A percentile compares a stretch with the other conserved stretches of the same genome.
Evolutionary conservation across 768 basidiomycete species (phyloP).

Genomic region (Sarcodon aspratus): DNA sequence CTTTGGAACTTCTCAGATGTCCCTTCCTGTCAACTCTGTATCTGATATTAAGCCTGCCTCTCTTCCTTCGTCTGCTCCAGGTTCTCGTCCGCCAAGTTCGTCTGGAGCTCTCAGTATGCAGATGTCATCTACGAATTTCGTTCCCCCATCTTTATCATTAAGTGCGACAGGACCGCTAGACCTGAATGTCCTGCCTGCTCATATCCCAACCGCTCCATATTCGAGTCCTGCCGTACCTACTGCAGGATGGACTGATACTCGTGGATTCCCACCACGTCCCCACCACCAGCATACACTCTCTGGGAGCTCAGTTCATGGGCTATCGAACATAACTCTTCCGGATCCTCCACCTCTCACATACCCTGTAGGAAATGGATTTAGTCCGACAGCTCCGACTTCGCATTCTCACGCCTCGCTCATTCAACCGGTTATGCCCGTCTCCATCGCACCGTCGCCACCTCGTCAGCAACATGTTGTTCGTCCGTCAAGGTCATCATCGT

Average conservation of each 20-base stretch:
- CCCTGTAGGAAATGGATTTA: slow-evolving; percentile 12
- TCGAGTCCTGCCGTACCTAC: neutral
- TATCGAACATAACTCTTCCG: slow-evolving; percentile 7
- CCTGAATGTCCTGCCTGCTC: neutral
- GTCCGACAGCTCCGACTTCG: slow-evolving; percentile 21
- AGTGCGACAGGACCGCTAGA: neutral
- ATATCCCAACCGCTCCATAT: neutral
- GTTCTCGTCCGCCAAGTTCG: neutral
- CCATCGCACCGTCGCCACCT: slow-evolving; percentile 10
- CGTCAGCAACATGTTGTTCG: slow-evolving; percentile 9
- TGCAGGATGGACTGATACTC: neutral
- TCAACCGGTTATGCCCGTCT: slow-evolving; percentile 2
- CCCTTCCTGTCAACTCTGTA: slow-evolving; percentile 14
- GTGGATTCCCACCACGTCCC: neutral
- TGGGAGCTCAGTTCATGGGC: slow-evolving; percentile 2
- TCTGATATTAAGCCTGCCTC: slow-evolving; percentile 13
- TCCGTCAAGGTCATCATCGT: slow-evolving; percentile 19
- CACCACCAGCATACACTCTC: neutral
- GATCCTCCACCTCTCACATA: slow-evolving; percentile 8
- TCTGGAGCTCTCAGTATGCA: neutral
- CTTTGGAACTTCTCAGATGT: slow-evolving; percentile 16
- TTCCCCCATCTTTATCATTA: too few relatives aligned
- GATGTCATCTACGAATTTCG: too few relatives aligned
- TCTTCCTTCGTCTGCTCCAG: slow-evolving; percentile 7
- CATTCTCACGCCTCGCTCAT: slow-evolving; percentile 12